Conservation (phyloP, 495 filamentous ascomycete genomes). For the Aspergillus panamensis region DNA sequence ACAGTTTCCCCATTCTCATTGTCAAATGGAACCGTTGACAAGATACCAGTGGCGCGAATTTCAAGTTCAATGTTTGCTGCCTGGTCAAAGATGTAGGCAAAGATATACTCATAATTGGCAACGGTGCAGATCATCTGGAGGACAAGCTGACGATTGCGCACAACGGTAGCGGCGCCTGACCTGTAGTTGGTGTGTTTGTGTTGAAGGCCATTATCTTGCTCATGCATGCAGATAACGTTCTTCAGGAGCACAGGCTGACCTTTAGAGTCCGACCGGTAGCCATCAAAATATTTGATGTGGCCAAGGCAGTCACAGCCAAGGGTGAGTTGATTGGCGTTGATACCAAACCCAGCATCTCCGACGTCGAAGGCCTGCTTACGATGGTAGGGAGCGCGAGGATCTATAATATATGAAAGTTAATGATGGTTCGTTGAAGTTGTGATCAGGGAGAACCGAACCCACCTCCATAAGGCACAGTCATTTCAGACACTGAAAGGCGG, state of each 20-base stretch:
- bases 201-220: slow-evolving; percentile 63
- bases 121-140: slow-evolving; percentile 75
- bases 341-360: slow-evolving; percentile 62
- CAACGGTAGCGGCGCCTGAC: slow-evolving; percentile 55
- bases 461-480: slow-evolving; percentile 62
- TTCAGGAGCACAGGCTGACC: slow-evolving; percentile 53
- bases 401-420: slow-evolving; percentile 35
- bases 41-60: slow-evolving; percentile 79
- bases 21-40: slow-evolving; percentile 80
- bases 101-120: slow-evolving; percentile 81
- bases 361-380: slow-evolving; percentile 70
- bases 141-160: slow-evolving; percentile 59
- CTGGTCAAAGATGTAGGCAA: slow-evolving; percentile 83
- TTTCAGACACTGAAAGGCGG: slow-evolving; percentile 67
- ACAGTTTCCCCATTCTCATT: slow-evolving; percentile 51
- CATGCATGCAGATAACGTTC: slow-evolving; percentile 64
- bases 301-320: slow-evolving; percentile 68
- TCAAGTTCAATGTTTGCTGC: slow-evolving; percentile 78
- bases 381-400: slow-evolving; percentile 64
- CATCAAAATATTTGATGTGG: slow-evolving; percentile 62
- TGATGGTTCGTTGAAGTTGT: background rate
- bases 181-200: slow-evolving; percentile 70
- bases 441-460: slow-evolving; percentile 13
- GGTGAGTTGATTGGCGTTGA: slow-evolving; percentile 63
- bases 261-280: slow-evolving; percentile 51